These are phyloP conservation scores for Verticillium zaregamsianum DNA, from an alignment of 2,329 filamentous ascomycete genomes.

Conservation along the genomic window DNA sequence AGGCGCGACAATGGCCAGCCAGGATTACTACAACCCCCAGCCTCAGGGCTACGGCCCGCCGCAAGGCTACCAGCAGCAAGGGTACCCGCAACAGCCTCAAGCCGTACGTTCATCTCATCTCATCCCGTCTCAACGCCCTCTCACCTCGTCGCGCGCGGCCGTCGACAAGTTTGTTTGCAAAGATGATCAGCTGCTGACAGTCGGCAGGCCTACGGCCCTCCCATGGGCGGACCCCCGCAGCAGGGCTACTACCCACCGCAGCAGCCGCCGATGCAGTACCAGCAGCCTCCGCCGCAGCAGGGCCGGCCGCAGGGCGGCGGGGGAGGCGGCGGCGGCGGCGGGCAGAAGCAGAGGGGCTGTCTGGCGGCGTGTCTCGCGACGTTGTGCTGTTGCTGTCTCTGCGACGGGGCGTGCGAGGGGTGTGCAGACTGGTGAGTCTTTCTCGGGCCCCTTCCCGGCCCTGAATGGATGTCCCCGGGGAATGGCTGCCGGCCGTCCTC, in stretches of 20 bases:
- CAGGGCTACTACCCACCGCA: slow-evolving; percentile 25
- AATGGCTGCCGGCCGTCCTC: neutral
- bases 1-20: slow-evolving; percentile 28
- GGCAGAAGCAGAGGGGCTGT: slow-evolving; percentile 30
- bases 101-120: slow-evolving; percentile 23
- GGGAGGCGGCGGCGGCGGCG: slow-evolving; percentile 22
- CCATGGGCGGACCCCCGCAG: slow-evolving; percentile 20
- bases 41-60: slow-evolving; percentile 1
- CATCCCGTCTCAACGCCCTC: neutral
- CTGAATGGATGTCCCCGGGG: no score
- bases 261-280: slow-evolving; percentile 39
- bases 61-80: neutral
- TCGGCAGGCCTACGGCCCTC: slow-evolving; percentile 23
- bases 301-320: slow-evolving; percentile 5
- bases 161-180: no score
- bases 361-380: slow-evolving; percentile 42
- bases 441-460: neutral
- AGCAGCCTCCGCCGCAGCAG: slow-evolving; percentile 27
- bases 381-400: slow-evolving; percentile 46
- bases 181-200: slow-evolving; percentile 1
- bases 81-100: slow-evolving; percentile 35
- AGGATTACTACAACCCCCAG: slow-evolving; percentile 34
- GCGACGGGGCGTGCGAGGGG: slow-evolving; percentile 46
- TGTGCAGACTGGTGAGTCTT: slow-evolving; percentile 31
- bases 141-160: no score